phyloP scores from a whole-genome alignment of 1,284 basidiomycete species.

The Anthracocystis setariae region DNA sequence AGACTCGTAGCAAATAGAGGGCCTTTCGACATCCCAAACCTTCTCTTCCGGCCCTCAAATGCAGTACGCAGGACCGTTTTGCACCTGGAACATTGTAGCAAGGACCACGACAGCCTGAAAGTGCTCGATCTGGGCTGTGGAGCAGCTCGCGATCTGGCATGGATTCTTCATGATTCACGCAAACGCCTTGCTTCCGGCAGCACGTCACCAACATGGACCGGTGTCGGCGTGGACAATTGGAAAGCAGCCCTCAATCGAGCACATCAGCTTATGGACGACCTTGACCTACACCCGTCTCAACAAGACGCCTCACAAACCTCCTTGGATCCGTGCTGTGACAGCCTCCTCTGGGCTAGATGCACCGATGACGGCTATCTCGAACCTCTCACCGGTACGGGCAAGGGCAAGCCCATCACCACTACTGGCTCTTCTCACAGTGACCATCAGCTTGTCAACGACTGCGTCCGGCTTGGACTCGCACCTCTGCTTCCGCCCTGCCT shows the following conservation, averaged over 20 bases:
- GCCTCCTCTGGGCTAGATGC: conserved; percentile 41
- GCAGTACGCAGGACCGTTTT: conserved; percentile 24
- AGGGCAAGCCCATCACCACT: conserved; percentile 19
- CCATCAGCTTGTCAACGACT: conserved; percentile 4
- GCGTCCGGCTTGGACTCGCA: conserved; percentile 7
- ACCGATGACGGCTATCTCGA: conserved; percentile 23
- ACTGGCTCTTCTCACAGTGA: neutral
- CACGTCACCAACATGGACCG: conserved; percentile 15
- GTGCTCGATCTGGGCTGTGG: conserved; percentile 45
- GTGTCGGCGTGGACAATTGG: conserved; percentile 45
- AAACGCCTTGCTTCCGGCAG: neutral
- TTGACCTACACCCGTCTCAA: conserved; percentile 10
- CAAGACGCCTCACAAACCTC: neutral
- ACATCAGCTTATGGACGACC: conserved; percentile 29
- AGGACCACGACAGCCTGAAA: neutral
- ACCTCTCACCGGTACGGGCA: conserved; percentile 32
- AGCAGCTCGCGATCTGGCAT: conserved; percentile 35
- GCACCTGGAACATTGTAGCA: conserved; percentile 4
- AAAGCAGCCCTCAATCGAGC: conserved; percentile 36
- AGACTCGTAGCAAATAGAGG: conserved; percentile 4
- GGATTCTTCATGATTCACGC: conserved; percentile 44
- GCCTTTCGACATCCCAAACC: conserved; percentile 17
- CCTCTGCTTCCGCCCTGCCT: conserved; percentile 3
- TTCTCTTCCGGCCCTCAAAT: conserved; percentile 36
- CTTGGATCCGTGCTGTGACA: conserved; percentile 9